Evolutionary conservation across 805 yeast species (phyloP).

Genomic region (Vanderwaltozyma verrucispora): DNA sequence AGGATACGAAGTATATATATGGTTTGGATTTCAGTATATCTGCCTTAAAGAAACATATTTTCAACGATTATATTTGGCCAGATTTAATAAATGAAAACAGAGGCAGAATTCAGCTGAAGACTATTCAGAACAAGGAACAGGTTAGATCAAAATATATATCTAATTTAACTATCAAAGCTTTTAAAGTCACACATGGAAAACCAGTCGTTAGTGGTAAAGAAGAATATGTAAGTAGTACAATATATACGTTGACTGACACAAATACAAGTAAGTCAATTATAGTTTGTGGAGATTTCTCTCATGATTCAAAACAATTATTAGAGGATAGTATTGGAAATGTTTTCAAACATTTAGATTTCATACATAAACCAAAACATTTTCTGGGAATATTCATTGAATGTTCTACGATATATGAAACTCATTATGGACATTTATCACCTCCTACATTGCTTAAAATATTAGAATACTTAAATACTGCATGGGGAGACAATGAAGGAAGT

Average conservation of each 20-base stretch:
- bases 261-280: conserved; percentile 33
- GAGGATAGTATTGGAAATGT: conserved; percentile 14
- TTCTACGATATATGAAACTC: conserved; percentile 41
- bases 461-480: conserved; percentile 25
- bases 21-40: conserved; percentile 46
- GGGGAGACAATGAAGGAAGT: conserved; percentile 21
- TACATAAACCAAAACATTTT: conserved; percentile 33
- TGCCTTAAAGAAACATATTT: conserved; percentile 44
- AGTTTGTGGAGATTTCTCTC: conserved; percentile 79
- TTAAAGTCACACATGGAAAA: conserved; percentile 33
- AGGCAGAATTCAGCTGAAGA: conserved; percentile 14
- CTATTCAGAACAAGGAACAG: conserved; percentile 4
- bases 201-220: conserved; percentile 2
- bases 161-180: conserved; percentile 27
- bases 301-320: conserved; percentile 39
- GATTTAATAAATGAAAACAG: conserved; percentile 31
- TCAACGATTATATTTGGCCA: conserved; percentile 80
- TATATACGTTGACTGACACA: conserved; percentile 43
- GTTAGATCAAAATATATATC: conserved; percentile 14
- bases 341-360: conserved; percentile 48
- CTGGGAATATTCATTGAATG: conserved; percentile 67
- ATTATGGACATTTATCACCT: conserved; percentile 82
- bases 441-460: conserved; percentile 50
- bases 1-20: conserved; percentile 32
- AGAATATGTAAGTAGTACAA: conserved; percentile 35